Percentiles rank a stretch among this genome's conserved stretches.
Conservation (phyloP, 371 early-diverging fungal species). For the Catenaria anguillulae region DNA sequence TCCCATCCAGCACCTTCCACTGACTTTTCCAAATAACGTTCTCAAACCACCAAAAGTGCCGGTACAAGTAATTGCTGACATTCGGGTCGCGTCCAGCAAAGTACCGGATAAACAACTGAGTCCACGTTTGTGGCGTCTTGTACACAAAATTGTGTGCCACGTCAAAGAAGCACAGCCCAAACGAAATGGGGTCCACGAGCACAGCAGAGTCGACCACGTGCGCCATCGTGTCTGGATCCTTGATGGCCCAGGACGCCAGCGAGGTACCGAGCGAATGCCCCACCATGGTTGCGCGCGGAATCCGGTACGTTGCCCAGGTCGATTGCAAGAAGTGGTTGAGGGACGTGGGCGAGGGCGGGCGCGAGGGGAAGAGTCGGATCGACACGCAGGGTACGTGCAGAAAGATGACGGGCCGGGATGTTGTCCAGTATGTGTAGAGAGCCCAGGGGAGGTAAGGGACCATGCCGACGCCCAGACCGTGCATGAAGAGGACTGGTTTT, state of each 20-base stretch:
- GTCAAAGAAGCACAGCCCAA: slow-evolving; percentile 2
- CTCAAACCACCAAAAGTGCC: neutral
- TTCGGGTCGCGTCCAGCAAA: slow-evolving; percentile 3
- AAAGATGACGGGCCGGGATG: neutral
- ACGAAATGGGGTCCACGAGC: neutral
- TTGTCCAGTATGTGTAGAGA: neutral
- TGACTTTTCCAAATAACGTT: neutral
- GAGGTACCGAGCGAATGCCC: slow-evolving; percentile 6
- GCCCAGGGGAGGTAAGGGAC: neutral
- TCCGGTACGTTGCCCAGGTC: neutral
- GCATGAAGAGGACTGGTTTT: neutral
- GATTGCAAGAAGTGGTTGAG: neutral
- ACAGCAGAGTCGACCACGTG: neutral
- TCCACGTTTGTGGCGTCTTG: neutral
- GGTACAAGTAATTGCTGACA: neutral
- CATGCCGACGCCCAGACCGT: slow-evolving; percentile 4
- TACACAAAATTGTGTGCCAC: slow-evolving; percentile 6
- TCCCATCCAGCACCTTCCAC: neutral
- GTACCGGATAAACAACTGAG: slow-evolving; percentile 1
- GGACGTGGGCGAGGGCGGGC: neutral
- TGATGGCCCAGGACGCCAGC: neutral
- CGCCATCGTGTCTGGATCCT: neutral
- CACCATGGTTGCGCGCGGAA: neutral
- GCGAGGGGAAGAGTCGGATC: neutral
- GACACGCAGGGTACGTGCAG: neutral